Conservation (phyloP, 1,284 basidiomycete species). For the Schizophyllum amplum region DNA sequence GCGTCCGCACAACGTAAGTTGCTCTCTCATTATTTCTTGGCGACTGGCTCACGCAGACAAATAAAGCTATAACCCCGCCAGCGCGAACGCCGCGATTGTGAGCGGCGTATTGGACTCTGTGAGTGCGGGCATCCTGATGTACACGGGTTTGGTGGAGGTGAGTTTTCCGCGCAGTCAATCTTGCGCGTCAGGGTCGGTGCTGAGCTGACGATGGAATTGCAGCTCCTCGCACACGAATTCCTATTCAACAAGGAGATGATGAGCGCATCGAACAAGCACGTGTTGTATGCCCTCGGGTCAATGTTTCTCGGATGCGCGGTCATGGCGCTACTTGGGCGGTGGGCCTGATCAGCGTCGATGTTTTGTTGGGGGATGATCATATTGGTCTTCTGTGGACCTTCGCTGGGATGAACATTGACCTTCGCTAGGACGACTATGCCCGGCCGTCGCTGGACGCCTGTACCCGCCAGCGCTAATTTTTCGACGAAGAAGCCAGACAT, state of each 20-base stretch:
- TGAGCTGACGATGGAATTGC: slow-evolving; percentile 3
- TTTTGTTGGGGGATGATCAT: too few relatives aligned
- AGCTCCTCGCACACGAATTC: slow-evolving; percentile 90
- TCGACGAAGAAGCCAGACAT: too few relatives aligned
- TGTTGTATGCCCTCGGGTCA: slow-evolving; percentile 63
- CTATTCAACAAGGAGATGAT: slow-evolving; percentile 83
- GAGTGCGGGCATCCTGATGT: slow-evolving; percentile 84
- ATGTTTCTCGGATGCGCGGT: slow-evolving; percentile 74
- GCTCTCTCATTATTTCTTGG: background rate
- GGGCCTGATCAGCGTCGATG: slow-evolving; percentile 46
- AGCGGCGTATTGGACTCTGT: slow-evolving; percentile 81
- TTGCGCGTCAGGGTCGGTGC: too few relatives aligned
- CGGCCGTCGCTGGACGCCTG: too few relatives aligned
- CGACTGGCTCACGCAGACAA: too few relatives aligned
- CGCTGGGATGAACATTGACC: too few relatives aligned
- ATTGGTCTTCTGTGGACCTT: too few relatives aligned
- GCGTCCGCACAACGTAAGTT: slow-evolving; percentile 56
- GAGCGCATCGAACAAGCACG: slow-evolving; percentile 49
- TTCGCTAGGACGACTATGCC: too few relatives aligned
- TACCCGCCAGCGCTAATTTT: too few relatives aligned
- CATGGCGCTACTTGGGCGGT: slow-evolving; percentile 81
- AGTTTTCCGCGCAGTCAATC: too few relatives aligned
- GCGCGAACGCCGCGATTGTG: slow-evolving; percentile 68
- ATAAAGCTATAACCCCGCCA: slow-evolving; percentile 63
- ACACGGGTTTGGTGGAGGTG: slow-evolving; percentile 88